A percentile compares a stretch with the other conserved stretches of the same genome.
These are phyloP conservation scores for Blakeslea trispora DNA, from an alignment of 371 early-diverging fungal species.

Conservation along the genomic window DNA sequence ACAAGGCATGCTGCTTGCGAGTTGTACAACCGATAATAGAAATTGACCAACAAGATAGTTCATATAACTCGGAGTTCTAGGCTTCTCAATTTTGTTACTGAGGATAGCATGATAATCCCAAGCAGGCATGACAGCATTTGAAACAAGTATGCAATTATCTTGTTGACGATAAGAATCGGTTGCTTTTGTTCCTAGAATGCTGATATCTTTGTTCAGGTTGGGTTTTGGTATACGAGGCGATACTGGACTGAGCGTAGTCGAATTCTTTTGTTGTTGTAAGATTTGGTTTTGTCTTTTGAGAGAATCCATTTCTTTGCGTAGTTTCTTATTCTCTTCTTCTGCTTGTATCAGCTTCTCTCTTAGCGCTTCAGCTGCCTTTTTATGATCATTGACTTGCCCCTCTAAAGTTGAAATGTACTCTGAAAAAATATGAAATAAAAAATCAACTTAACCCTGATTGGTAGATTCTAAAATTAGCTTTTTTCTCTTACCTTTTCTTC, in stretches of 20 bases:
- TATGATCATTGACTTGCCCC: conserved; percentile 71
- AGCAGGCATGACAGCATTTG: conserved; percentile 50
- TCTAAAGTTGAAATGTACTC: conserved; percentile 85
- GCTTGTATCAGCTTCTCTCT: conserved; percentile 44
- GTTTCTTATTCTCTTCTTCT: conserved; percentile 60
- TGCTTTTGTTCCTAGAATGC: conserved; percentile 47
- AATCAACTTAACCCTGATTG: background rate
- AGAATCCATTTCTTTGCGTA: conserved; percentile 58
- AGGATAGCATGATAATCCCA: conserved; percentile 49
- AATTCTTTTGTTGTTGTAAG: conserved; percentile 14
- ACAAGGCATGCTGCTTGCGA: conserved; percentile 19
- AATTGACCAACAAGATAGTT: conserved; percentile 31
- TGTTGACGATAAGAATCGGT: conserved; percentile 52
- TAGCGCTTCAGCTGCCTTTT: conserved; percentile 56
- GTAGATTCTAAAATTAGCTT: background rate
- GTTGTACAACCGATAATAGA: conserved; percentile 30
- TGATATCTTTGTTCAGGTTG: conserved; percentile 50
- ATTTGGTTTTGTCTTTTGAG: conserved; percentile 45
- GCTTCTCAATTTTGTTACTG: background rate
- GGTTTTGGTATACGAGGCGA: conserved; percentile 43
- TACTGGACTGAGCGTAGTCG: conserved; percentile 9
- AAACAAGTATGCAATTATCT: conserved; percentile 46
- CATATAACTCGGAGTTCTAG: conserved; percentile 10
- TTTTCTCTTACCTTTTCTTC: conserved; percentile 74
- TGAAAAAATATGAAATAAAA: conserved; percentile 16